Evolutionary conservation across 768 basidiomycete species (phyloP), one percentile per base, ranked within the genome.

Genomic region (Podaxis carcinomalis): DNA sequence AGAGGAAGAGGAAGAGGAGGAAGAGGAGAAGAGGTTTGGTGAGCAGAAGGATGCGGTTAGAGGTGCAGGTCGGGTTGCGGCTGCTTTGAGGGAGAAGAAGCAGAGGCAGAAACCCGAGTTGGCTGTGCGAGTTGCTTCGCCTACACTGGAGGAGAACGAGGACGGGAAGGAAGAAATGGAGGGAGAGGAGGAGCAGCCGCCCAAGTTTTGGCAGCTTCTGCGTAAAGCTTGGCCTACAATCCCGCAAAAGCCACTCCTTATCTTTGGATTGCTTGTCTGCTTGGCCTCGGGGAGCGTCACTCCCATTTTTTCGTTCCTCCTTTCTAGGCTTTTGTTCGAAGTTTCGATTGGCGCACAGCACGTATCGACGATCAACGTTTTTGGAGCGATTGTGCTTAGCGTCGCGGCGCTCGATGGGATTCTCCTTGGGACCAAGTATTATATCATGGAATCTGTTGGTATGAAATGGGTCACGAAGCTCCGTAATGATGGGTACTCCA

Each of bases 241-340:
- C 27, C 94, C 95, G 0, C 70, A 82, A 69, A 97, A 95, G 68
- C 78, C 79, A 3, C 64, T 92, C 46, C 72, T 97, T 62, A 67
- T 85, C 69, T 28, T 91, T 56, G 95, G 95, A 16, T 77, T 96
- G 25, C 2, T 86, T 59, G 68, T 83, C n/a, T 88, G 88, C 60
- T 64, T 93, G 44, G 72, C 83, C 56, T 89, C 86, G 65, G 96
- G 97, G 21, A 82, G 90, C 2, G 85, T 90, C 78, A 97, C 94
- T 0, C 96, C 97, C 2, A 61, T 98, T 49, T 99, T 98, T 80
- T 95, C 96, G 1, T 93, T 82, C 78, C 82, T 95, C 64, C 86
- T 97, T 67, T 91, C 93, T 7, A 81, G 81, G 6, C 82, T 98
- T 13, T 81, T 96, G 58, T 89, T 83, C 70, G 81, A 90, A 63